Base-by-base conservation (phyloP, 192 early-diverging fungal species). In the Spizellomyces sp. region DNA sequence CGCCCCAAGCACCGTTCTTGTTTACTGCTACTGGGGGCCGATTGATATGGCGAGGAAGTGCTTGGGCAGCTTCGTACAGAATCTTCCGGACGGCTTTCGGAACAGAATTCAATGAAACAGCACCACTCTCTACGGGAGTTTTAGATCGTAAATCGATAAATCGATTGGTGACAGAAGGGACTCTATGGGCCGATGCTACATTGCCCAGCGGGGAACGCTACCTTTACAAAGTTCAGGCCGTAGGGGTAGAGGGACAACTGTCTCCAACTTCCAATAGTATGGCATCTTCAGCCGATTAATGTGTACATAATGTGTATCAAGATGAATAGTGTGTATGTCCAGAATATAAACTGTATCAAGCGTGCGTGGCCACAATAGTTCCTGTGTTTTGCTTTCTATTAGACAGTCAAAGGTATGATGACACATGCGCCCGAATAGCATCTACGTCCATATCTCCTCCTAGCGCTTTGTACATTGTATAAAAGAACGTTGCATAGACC, bases 21-120 rank as follows among this genome's bases (percentile, higher is more conserved):
- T 27, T 72, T 10, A 48, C 70, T 47, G 70, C 62, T 17, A 64
- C n/a, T 41, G 43, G 17, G 4, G 42, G 60, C 0, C 48, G 60
- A 42, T 64, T 62, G 46, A 72, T 52, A 12, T 45, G 70, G 70
- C 45, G 70, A 7, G 70, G 70, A 19, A 72, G 70, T 57, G 48
- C 50, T 0, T 72, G 47, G 15, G 70, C 70, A 27, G 70, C 70
- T 19, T 64, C 46, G 8, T 72, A 72, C 44, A 19, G 15, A 8
- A 52, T 72, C 4, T 72, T 36, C 27, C n/a, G 62, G 3, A 41
- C 59, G 14, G 14, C 17, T 42, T 41, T 60, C 52, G n/a, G 17
- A 14, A 36, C 44, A 62, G 36, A 14, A 45, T 22, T 10, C 7
- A 14, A 17, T 17, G 27, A 62, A 8, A 45, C 36, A n/a, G 61